These are phyloP conservation scores for Petunia secreta DNA, from an alignment of 257 asterid species.

Conservation along the genomic window DNA sequence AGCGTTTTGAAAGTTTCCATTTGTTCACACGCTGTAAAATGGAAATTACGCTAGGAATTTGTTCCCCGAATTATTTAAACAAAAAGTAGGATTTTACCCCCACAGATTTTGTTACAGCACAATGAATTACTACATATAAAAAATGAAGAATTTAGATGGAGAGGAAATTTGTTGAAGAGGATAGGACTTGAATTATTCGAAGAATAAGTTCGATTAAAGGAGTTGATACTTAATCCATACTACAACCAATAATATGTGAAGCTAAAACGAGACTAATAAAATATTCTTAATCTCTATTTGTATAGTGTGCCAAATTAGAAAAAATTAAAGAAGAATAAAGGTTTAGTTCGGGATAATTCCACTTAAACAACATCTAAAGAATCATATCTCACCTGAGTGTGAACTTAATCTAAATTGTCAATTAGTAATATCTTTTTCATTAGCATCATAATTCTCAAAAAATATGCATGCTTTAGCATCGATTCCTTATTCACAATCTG, in stretches of 20 bases:
- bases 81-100: not conserved
- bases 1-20: not conserved
- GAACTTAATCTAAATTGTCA: slow-evolving; percentile 1
- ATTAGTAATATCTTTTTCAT: not conserved
- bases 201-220: not conserved
- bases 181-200: not conserved
- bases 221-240: not conserved
- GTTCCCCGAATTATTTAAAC: not conserved
- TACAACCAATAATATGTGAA: not conserved
- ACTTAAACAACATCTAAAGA: not conserved
- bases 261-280: not conserved
- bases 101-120: not conserved
- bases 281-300: not conserved
- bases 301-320: not conserved
- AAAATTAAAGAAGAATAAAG: not conserved
- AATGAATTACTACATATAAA: not conserved
- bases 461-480: not conserved
- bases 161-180: not conserved
- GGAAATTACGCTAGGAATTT: not conserved
- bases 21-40: not conserved
- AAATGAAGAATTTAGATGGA: not conserved
- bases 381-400: not conserved
- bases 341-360: not conserved
- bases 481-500: too few species aligned
- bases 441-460: not conserved